A percentile compares a stretch with the other conserved stretches of the same genome.
Evolutionary conservation across 2,329 filamentous ascomycete species (phyloP).

Genomic region (Colletotrichum gigasporum): DNA sequence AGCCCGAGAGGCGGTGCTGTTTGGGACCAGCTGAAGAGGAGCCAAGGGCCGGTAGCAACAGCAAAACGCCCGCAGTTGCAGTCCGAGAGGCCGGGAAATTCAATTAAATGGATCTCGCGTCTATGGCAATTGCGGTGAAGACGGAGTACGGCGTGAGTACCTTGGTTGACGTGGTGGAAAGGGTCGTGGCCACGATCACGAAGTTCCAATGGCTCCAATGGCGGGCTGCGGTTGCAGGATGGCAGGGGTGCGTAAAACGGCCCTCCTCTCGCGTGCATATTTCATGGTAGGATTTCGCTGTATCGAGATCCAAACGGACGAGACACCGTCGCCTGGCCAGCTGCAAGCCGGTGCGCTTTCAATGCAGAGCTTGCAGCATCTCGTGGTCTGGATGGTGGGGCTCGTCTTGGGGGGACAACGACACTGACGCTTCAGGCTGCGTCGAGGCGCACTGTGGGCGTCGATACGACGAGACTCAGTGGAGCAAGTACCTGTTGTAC

Average conservation of each 20-base stretch:
- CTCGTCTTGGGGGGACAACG: neutral
- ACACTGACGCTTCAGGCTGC: neutral
- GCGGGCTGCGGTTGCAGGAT: constrained; percentile 9
- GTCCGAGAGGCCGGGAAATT: constrained; percentile 15
- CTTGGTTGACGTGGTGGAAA: neutral
- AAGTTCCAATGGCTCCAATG: neutral
- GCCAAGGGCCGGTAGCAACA: neutral
- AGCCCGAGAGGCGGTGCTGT: constrained; percentile 15
- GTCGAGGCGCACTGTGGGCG: constrained; percentile 25
- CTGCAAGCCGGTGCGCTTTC: constrained; percentile 20
- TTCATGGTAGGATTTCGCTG: constrained; percentile 17
- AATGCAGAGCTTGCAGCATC: constrained; percentile 30
- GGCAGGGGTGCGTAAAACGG: constrained; percentile 20
- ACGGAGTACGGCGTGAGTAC: constrained; percentile 4
- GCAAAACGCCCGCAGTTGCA: constrained; percentile 21
- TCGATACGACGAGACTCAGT: neutral
- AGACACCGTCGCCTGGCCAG: constrained; percentile 23
- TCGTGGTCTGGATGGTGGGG: constrained; percentile 26
- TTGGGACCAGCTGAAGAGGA: neutral
- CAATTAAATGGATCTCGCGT: constrained; percentile 24
- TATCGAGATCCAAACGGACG: constrained; percentile 30
- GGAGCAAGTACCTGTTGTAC: constrained; percentile 1
- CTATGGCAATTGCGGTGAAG: constrained; percentile 25
- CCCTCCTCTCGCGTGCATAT: constrained; percentile 14
- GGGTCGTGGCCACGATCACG: constrained; percentile 6